Conservation (phyloP, 352 stramenopile genomes). For the Phytophthora pistaciae region DNA sequence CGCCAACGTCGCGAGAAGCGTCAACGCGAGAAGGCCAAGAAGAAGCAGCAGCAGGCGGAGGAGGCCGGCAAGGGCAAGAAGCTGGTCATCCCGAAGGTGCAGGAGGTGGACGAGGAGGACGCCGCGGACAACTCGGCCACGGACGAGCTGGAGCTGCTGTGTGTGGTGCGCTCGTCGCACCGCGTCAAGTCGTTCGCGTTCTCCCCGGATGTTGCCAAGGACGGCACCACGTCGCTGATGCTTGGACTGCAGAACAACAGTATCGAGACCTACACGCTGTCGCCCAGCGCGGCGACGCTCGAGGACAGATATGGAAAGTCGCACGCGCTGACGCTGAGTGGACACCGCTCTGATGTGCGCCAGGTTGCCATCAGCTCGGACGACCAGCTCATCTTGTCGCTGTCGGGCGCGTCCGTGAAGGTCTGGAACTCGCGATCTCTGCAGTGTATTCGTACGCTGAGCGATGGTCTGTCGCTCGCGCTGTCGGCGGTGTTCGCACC, state of each 20-base stretch:
- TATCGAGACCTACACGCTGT: constrained; percentile 90
- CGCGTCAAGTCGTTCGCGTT: constrained; percentile 92
- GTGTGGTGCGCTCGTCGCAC: constrained; percentile 85
- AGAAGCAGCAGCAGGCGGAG: constrained; percentile 61
- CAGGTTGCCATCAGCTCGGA: constrained; percentile 89
- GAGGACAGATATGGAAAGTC: constrained; percentile 75
- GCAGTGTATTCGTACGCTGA: constrained; percentile 93
- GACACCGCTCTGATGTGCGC: constrained; percentile 94
- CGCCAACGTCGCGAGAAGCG: constrained; percentile 90
- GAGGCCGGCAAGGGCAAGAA: constrained; percentile 37
- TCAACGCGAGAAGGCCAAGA: constrained; percentile 88
- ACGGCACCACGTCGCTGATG: constrained; percentile 85
- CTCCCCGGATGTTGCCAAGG: constrained; percentile 82
- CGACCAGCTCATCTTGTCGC: constrained; percentile 91
- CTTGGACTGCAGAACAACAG: constrained; percentile 93
- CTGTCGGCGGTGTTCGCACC: constrained; percentile 96
- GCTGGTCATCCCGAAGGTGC: constrained; percentile 39
- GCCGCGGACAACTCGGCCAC: constrained; percentile 71
- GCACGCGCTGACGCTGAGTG: constrained; percentile 79
- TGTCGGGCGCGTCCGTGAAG: constrained; percentile 90
- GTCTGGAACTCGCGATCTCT: constrained; percentile 93
- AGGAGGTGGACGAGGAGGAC: constrained; percentile 55
- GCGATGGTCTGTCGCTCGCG: constrained; percentile 80
- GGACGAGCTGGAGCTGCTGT: constrained; percentile 89
- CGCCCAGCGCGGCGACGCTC: constrained; percentile 61